Base-by-base conservation (phyloP, 805 yeast species). In the Grigorovia humatica region DNA sequence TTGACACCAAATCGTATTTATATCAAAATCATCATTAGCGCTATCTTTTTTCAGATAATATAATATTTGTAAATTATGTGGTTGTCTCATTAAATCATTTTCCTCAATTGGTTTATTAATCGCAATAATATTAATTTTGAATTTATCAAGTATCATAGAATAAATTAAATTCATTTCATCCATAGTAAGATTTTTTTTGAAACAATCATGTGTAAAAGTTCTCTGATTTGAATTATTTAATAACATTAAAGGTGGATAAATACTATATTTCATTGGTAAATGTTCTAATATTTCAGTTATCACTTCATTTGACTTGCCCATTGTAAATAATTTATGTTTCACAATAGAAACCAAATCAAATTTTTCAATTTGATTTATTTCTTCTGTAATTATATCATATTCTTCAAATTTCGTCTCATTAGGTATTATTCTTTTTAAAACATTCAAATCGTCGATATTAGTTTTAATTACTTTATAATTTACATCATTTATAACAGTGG, bases 161-260 rank as follows among this genome's bases (percentile, higher is more conserved):
- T 51, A 45, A 51, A 52, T 27, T 46, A 52, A 74, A 52, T 7
- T 54, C 52, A 15, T 49, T 49, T 4, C 38, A 23, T 23, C 27
- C 27, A 23, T 23, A 6, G 3, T 6, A 23, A 23, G 27, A 6
- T 23, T 23, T 2, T 44, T 12, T 7, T 41, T 12, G 0, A 38
- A 47, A 81, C 30, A 48, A 0, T 48, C 55, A 42, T 68, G 53
- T 23, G 71, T 74, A 56, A 80, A 78, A 0, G 83, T 71, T 44
- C 62, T 54, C 41, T 57, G 47, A 4, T 68, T 71, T 0, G 77
- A 62, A 43, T 77, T 73, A 48, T 79, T 75, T 43, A 85, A 74
- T 9, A 86, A 68, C 1, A 84, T 65, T 75, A 86, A 65, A 0
- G 95, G 93, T 0, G 81, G 79, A 60, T 86, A 86, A 0, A 83